A percentile compares a stretch with the other conserved stretches of the same genome.
These are phyloP conservation scores for Mycosphaerella arachidis DNA, from an alignment of 2,329 filamentous ascomycete genomes.

Conservation along the genomic window DNA sequence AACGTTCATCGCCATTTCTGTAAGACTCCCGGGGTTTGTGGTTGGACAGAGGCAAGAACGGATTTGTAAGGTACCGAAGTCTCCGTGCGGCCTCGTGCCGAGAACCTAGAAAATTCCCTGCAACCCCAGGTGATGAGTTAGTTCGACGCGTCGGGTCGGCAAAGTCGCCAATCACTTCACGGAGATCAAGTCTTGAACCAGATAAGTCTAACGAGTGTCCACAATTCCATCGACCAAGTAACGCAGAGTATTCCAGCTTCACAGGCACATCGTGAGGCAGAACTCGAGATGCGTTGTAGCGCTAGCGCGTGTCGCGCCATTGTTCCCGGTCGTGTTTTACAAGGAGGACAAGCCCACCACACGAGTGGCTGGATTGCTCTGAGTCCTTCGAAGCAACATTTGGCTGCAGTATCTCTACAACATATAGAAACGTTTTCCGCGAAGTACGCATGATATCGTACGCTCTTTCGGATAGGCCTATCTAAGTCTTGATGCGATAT, in stretches of 20 bases:
- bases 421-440: no score
- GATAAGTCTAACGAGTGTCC: not conserved
- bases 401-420: no score
- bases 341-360: no score
- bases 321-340: not conserved
- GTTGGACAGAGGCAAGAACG: constrained; percentile 1
- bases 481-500: no score
- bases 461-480: no score
- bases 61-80: constrained; percentile 11
- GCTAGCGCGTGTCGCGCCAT: not conserved
- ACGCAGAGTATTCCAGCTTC: not conserved
- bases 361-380: no score
- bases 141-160: not conserved
- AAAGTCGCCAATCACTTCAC: not conserved
- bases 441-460: no score
- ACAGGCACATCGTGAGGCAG: not conserved
- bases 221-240: not conserved
- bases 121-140: not conserved
- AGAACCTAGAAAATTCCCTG: not conserved
- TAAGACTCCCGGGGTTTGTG: constrained; percentile 2
- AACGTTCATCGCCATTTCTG: not conserved
- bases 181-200: not conserved
- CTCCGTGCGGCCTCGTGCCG: not conserved
- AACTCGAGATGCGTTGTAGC: not conserved
- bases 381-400: no score